Percentiles rank a stretch among this genome's conserved stretches.
phyloP scores from a whole-genome alignment of 345 rosid genomes.

The Balakata baccata region DNA sequence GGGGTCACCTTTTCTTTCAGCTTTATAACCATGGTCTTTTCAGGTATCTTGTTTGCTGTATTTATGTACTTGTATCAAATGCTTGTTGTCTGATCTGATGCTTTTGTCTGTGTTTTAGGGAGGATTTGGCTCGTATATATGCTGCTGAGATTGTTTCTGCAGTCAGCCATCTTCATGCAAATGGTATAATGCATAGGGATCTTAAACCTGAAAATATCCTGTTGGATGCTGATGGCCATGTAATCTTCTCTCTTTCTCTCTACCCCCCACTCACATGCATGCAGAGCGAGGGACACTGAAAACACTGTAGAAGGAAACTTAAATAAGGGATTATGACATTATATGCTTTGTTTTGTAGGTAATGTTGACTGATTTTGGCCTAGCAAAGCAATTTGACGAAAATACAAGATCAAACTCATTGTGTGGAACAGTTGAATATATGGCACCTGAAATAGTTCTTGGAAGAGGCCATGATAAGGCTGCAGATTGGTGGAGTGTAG shows the following conservation, averaged over 20 bases:
- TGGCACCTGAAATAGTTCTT: conserved; percentile 86
- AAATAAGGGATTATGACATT: conserved; percentile 5
- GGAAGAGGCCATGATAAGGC: conserved; percentile 95
- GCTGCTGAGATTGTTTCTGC: conserved; percentile 91
- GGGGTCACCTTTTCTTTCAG: conserved; percentile 97
- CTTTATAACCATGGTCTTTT: conserved; percentile 93
- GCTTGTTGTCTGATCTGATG: conserved; percentile 17
- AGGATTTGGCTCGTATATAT: conserved; percentile 88
- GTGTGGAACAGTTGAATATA: conserved; percentile 92
- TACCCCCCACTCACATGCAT: conserved; percentile 13
- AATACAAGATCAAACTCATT: conserved; percentile 83
- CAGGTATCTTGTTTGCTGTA: conserved; percentile 44
- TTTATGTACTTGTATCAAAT: background rate
- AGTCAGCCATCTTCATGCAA: conserved; percentile 84
- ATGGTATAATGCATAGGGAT: conserved; percentile 97
- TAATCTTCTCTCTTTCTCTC: conserved; percentile 25
- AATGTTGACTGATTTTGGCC: conserved; percentile 84
- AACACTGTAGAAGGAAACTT: background rate
- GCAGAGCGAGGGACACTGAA: background rate
- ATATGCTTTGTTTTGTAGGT: conserved; percentile 38
- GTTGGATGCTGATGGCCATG: conserved; percentile 84
- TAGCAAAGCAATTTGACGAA: conserved; percentile 83
- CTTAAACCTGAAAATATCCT: conserved; percentile 94
- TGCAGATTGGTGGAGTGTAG: conserved; percentile 99
- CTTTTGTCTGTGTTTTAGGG: conserved; percentile 42